Evolutionary conservation across 129 eudicot genomes (phyloP), one percentile per base, ranked within the genome.

Genomic region (Flaveria ramosissima): DNA sequence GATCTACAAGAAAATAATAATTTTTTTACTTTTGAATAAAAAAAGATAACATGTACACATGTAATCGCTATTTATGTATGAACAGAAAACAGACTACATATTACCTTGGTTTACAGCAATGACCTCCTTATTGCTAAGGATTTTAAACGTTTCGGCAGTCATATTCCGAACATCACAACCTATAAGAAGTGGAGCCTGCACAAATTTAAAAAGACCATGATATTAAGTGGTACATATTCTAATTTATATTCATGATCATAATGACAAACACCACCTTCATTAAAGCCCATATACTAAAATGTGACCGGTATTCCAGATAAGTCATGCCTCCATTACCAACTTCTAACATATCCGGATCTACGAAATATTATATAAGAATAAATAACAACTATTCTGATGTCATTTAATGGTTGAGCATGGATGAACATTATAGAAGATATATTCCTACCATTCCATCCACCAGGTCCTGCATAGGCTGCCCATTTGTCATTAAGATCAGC

Each of bases 401-500:
- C 74, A 20, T 16, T 17, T 11, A 56, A 20, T 16, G 60, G 62
- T 56, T 26, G 80, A 61, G 60, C 67, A 55, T 39, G 61, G 12
- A 76, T 72, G 43, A 42, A 73, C 60, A 15, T 26, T 77, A 26
- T 55, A 77, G 46, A 24, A 72, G 66, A 76, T 26, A 41, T 13
- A 24, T 68, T 62, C 61, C 19, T 85, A 91, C 97, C 99, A 63
- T 95, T 95, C 97, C 99, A 95, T 84, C 99, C 99, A 61, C 99
- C 97, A 70, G 99, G 99, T 50, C 99, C 99, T 6, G 99, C 96
- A 82, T 95, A 95, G 10, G 92, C 84, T 64, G 99, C 99, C 99
- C 99, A 95, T 82, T 95, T 91, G 90, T 95, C 89, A 79, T 95
- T 95, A 17, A 95, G 74, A 83, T 95, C 97, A 76, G 97, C 97